A percentile compares a stretch with the other conserved stretches of the same genome.
Evolutionary conservation across 1,139 yeast genomes (phyloP).

Genomic region (Torulaspora globosa): DNA sequence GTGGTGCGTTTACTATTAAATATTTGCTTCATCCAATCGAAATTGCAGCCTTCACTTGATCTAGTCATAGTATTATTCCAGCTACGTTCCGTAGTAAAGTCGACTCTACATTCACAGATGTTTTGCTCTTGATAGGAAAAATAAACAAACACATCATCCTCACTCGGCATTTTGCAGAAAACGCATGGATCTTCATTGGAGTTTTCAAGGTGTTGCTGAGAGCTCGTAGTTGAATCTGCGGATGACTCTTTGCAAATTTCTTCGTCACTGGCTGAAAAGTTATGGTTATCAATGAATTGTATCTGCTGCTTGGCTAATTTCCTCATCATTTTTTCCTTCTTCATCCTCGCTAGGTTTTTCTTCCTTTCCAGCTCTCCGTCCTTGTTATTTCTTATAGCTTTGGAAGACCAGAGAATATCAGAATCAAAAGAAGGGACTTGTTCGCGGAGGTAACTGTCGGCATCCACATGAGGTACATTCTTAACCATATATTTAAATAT

Average conservation of each 20-base stretch:
- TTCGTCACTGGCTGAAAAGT: constrained; percentile 36
- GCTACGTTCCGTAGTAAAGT: not conserved
- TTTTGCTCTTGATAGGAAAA: constrained; percentile 32
- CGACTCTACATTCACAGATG: constrained; percentile 21
- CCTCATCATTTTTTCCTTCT: constrained; percentile 69
- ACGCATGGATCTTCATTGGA: constrained; percentile 82
- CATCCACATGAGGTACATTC: constrained; percentile 33
- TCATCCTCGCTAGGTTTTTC: constrained; percentile 64
- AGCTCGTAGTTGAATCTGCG: constrained; percentile 36
- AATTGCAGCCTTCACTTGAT: not conserved
- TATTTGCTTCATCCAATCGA: not conserved
- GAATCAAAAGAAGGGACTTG: constrained; percentile 37
- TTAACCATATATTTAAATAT: constrained; percentile 44
- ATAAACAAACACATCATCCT: constrained; percentile 62
- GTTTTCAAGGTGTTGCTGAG: constrained; percentile 45
- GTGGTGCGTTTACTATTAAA: not conserved
- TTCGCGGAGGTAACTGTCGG: constrained; percentile 34
- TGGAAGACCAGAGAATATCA: constrained; percentile 25
- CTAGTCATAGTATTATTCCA: not conserved
- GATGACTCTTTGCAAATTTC: constrained; percentile 29
- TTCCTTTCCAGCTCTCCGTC: constrained; percentile 52
- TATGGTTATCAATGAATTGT: constrained; percentile 56
- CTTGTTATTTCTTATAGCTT: constrained; percentile 16
- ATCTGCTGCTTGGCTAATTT: constrained; percentile 76
- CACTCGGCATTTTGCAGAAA: constrained; percentile 79